Base-by-base conservation (phyloP, 106 monocot genomes). In the Acorus gramineus region DNA sequence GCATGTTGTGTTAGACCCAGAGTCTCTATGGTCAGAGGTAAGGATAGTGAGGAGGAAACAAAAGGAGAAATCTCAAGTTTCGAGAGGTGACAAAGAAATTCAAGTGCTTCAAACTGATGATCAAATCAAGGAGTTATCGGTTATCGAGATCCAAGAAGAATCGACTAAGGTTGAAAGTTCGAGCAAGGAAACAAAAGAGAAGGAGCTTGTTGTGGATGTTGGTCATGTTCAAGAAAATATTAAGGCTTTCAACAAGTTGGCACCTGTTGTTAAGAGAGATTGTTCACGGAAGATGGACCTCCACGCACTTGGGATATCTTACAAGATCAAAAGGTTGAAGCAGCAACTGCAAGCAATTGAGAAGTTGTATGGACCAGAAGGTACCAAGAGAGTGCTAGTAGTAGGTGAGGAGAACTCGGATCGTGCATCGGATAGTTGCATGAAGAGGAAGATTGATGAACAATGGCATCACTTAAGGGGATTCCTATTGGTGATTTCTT, bases 311-410 rank as follows among this genome's bases (percentile, higher is more conserved):
- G 84, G 84, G 46, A 74, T 89, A 13, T 81, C 84, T 45, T 89
- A 85, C 74, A 96, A 91, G 75, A 96, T 91, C 73, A 85, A 81
- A 68, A 80, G 95, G 71, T 70, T 91, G 69, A 85, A 79, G 44
- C 95, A 96, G 46, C 90, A 96, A 65, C 69, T 96, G 7, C 46
- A 74, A 5, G 74, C 83, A 48, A 80, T 87, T 0, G 87, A 91
- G 51, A 87, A 96, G 50, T 62, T 91, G 71, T 60, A 71, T 6
- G 78, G 46, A 55, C 42, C 43, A 50, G 74, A 75, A 59, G 65
- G 54, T 10, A 49, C 9, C 14, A 62, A 70, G 9, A 50, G 58
- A 55, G 5, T n/a, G 28, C 28, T 28, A 28, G 28, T 28, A 46
- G 10, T 60, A 28, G 43, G 8, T 11, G 14, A 11, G 9, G 68